A percentile compares a stretch with the other conserved stretches of the same genome.
These are phyloP conservation scores for Pichia sp. DNA, from an alignment of 1,139 yeast species.

Conservation along the genomic window DNA sequence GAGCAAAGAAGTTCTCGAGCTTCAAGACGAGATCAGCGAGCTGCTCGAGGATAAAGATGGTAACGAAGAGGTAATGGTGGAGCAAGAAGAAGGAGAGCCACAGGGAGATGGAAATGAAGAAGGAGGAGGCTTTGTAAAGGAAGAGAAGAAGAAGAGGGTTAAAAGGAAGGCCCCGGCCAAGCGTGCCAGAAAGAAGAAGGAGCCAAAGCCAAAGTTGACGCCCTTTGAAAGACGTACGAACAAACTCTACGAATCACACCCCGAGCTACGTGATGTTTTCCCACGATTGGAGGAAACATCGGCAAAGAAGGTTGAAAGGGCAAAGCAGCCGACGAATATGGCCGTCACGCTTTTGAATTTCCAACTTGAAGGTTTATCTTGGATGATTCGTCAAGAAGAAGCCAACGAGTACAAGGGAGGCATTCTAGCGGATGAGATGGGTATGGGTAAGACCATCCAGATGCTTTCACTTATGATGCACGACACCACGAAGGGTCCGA, in stretches of 20 bases:
- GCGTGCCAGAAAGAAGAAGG: slow-evolving; percentile 26
- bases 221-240: slow-evolving; percentile 65
- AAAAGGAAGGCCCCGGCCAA: slow-evolving; percentile 7
- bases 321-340: slow-evolving; percentile 79
- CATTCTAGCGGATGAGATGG: slow-evolving; percentile 98
- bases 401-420: slow-evolving; percentile 80
- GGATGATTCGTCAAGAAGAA: slow-evolving; percentile 88
- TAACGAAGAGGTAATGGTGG: not conserved
- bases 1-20: slow-evolving; percentile 21
- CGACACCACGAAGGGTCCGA: slow-evolving; percentile 65
- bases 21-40: slow-evolving; percentile 17
- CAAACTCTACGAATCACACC: slow-evolving; percentile 68
- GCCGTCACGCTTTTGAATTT: slow-evolving; percentile 74
- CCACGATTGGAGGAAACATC: slow-evolving; percentile 54
- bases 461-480: slow-evolving; percentile 81
- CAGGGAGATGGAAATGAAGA: slow-evolving; percentile 18
- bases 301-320: slow-evolving; percentile 50
- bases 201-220: slow-evolving; percentile 56
- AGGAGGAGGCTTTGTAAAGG: slow-evolving; percentile 23
- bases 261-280: slow-evolving; percentile 69
- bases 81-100: not conserved
- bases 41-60: slow-evolving; percentile 10
- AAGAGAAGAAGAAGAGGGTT: slow-evolving; percentile 19
- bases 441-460: slow-evolving; percentile 98
- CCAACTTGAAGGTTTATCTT: slow-evolving; percentile 86